phyloP scores from a whole-genome alignment of 345 rosid genomes.

The Populus tremula region DNA sequence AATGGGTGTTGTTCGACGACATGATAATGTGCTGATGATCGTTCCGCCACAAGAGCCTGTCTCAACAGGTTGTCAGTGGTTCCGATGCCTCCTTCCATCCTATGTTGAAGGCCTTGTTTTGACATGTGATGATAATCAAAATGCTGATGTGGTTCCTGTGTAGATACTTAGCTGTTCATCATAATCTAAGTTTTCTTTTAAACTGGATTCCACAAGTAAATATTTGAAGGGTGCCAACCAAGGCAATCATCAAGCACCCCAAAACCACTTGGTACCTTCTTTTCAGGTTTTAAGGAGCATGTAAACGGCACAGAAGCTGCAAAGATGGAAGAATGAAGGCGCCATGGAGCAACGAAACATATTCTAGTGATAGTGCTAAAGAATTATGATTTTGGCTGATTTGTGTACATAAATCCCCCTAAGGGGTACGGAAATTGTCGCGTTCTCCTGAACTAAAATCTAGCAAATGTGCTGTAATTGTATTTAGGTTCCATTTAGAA shows the following conservation, averaged over 20 bases:
- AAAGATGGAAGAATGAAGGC: conserved; percentile 5
- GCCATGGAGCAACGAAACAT: not conserved
- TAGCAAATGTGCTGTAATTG: not conserved
- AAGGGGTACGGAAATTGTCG: conserved; percentile 14
- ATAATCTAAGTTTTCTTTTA: not conserved
- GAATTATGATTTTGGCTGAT: conserved; percentile 21
- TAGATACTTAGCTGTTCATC: conserved; percentile 27
- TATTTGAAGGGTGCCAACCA: not conserved
- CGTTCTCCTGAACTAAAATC: conserved; percentile 12
- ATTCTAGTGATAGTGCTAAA: conserved; percentile 9
- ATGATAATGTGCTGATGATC: conserved; percentile 79
- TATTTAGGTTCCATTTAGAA: not conserved
- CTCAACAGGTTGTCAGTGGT: conserved; percentile 79
- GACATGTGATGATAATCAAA: conserved; percentile 69
- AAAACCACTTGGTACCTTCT: not conserved
- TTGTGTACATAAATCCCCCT: conserved; percentile 28
- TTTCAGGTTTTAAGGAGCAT: conserved; percentile 8
- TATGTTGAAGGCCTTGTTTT: conserved; percentile 73
- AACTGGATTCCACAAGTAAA: conserved; percentile 15
- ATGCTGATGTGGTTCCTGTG: conserved; percentile 74
- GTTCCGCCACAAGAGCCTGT: conserved; percentile 65
- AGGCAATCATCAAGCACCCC: not conserved
- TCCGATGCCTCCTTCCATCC: conserved; percentile 66
- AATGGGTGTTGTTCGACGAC: conserved; percentile 85
- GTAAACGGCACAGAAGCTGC: conserved; percentile 11